Base-by-base conservation (phyloP, 768 basidiomycete genomes). In the Mycena epipterygia region DNA sequence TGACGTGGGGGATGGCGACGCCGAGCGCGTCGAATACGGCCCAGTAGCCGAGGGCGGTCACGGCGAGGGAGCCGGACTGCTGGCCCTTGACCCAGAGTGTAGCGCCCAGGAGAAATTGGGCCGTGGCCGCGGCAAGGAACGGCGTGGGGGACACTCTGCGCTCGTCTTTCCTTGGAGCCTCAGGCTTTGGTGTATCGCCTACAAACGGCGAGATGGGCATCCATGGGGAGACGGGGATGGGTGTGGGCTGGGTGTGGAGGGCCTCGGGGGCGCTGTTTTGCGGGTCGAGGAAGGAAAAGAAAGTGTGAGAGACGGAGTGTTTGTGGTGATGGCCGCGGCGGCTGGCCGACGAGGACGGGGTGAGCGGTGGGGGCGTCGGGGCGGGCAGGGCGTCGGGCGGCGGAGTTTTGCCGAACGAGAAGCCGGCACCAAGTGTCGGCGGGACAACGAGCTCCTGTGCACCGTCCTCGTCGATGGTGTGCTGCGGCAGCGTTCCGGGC, bases 1-100 rank as follows among this genome's bases (percentile, higher is more conserved):
- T 30, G 51, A 70, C 23, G 53, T 75, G 64, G 60, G 51, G 67
- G 27, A 92, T 79, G 23, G 79, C 90, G 6, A 97, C 88, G 0
- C 97, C 97, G 71, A 96, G 84, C 4, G 96, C 89, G 78, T 99
- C 97, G 77, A 98, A 99, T 2, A 98, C 96, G 27, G 97, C 90
- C 91, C 97, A 93, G 78, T 99, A 99, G 0, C 97, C 98, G 21
- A 99, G 80, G 0, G 96, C 98, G 1, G 97, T 97, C 64, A 93
- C 91, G 11, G 93, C 87, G 32, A 99, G 82, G 55, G 95, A 96
- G 21, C 96, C 96, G 25, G 90, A 89, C 69, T 92, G 90, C 80
- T 99, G 98, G 2, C 96, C 97, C 27, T 86, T 86, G 0, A 96
- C 91, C 98, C 98, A 99, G 12, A 99, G 71, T 76, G 87, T 89